These are phyloP conservation scores for Heteromeles arbutifolia DNA, from an alignment of 306 rosid genomes.

Conservation along the genomic window DNA sequence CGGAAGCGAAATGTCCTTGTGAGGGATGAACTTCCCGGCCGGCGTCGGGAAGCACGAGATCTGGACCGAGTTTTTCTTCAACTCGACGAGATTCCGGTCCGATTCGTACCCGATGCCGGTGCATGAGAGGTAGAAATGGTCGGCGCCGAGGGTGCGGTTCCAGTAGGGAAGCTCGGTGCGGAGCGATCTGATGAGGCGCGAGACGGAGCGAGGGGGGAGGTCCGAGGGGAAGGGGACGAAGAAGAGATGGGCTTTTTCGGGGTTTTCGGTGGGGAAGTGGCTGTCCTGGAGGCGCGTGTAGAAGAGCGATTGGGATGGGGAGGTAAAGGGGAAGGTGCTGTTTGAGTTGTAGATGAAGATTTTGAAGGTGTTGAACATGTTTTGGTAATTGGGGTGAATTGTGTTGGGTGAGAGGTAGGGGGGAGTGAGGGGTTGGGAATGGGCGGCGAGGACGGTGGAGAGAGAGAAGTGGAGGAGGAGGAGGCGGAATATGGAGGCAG, in stretches of 20 bases:
- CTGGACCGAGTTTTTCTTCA: conserved; percentile 66
- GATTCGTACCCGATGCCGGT: conserved; percentile 21
- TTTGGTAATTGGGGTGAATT: conserved; percentile 34
- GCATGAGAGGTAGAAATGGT: conserved; percentile 62
- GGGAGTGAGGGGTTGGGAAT: conserved; percentile 14
- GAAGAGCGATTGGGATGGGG: conserved; percentile 41
- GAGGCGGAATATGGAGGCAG: neutral
- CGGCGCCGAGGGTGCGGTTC: conserved; percentile 82
- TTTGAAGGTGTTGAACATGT: conserved; percentile 47
- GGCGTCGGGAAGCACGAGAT: conserved; percentile 51
- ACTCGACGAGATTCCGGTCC: conserved; percentile 54
- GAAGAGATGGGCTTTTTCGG: conserved; percentile 55
- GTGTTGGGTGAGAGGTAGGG: conserved; percentile 50
- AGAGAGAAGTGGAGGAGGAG: neutral
- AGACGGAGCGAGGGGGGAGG: conserved; percentile 36
- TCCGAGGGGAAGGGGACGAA: conserved; percentile 50
- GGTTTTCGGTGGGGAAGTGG: conserved; percentile 31
- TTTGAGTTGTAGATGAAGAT: conserved; percentile 45
- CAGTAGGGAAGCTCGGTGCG: conserved; percentile 47
- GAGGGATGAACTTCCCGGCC: conserved; percentile 41
- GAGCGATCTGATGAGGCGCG: conserved; percentile 33
- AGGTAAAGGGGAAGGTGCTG: conserved; percentile 21
- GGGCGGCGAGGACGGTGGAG: conserved; percentile 1
- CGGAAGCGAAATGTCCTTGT: conserved; percentile 61
- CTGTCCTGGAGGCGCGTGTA: conserved; percentile 37